Conservation (phyloP, 108 stramenopile species). For the Thalassiosira profunda region DNA sequence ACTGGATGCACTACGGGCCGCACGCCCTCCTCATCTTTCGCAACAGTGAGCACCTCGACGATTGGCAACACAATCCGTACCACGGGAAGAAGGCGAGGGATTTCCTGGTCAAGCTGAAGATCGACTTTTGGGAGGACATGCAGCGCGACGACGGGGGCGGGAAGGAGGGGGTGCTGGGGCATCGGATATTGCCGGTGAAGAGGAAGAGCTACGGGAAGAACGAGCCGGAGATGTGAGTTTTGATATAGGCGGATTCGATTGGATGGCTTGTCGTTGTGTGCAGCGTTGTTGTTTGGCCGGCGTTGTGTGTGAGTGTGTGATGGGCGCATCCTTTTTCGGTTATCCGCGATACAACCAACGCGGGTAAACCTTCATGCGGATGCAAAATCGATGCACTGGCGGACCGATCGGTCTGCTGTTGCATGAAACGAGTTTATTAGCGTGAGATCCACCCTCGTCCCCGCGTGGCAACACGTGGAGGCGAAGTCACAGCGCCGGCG, state of each 20-base stretch:
- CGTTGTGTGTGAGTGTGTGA: too few species aligned
- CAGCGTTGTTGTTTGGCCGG: too few species aligned
- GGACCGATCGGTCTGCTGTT: too few species aligned
- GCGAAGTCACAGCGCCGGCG: too few species aligned
- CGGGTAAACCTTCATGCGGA: too few species aligned
- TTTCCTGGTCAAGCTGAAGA: conserved; percentile 45
- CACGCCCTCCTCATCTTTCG: conserved; percentile 39
- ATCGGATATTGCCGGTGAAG: conserved; percentile 48
- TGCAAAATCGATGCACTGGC: too few species aligned
- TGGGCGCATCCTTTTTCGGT: too few species aligned
- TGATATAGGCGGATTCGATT: background rate
- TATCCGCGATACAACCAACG: too few species aligned
- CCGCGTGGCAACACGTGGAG: too few species aligned
- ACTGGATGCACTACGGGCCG: conserved; percentile 47
- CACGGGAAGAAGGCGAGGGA: conserved; percentile 45
- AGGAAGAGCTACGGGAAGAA: conserved; percentile 50
- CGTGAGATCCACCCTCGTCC: too few species aligned
- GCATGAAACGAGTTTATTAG: too few species aligned
- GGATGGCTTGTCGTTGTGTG: too few species aligned
- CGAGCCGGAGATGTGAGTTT: conserved; percentile 48
- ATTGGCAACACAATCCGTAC: conserved; percentile 57
- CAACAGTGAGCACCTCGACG: conserved; percentile 44
- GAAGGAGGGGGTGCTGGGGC: conserved; percentile 37
- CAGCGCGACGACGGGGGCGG: background rate
- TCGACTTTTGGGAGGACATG: conserved; percentile 46